Evolutionary conservation across 2,329 filamentous ascomycete genomes (phyloP), one percentile per base, ranked within the genome.

Genomic region (Fusarium haematococcum): DNA sequence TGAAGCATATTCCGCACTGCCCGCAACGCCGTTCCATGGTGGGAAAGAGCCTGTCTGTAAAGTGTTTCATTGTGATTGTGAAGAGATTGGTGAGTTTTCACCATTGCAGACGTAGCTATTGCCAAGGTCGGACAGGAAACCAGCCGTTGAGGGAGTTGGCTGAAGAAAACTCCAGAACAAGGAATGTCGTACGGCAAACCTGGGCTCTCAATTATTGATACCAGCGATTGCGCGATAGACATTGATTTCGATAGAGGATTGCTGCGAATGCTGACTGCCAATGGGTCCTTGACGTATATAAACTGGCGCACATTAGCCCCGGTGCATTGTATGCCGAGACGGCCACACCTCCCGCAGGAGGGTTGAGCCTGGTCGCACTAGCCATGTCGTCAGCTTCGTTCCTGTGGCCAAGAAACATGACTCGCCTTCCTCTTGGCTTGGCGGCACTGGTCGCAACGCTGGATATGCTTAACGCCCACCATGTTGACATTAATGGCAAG

Each of bases 311-410:
- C 39, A 45, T 43, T 43, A n/a, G 57, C 27, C 13, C 37, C 37
- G 13, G 37, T 60, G 37, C 57, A 60, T 43, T 11, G 27, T 10
- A 60, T 39, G 2, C 16, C 18, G n/a, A 60, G 39, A 45, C 57
- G 57, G 25, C 23, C 30, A 20, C 60, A 63, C 27, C 60, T 45
- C 25, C 33, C 60, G 8, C 60, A 63, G 18, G 45, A n/a, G 43
- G 60, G 60, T 20, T 63, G 10, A 25, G 33, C 43, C 33, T 63
- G 60, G 33, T 63, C 45, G 32, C 60, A 63, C 60, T 63, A 14
- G 27, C 20, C 20, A 27, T 7, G 2, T 18, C 27, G 13, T 39
- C 5, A 63, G 60, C 23, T 11, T 9, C 16, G 11, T 18, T 20
- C 5, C 25, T 45, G 8, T 4, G 18, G 16, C 25, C 6, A n/a